Evolutionary conservation across 2,329 filamentous ascomycete genomes (phyloP).

Genomic region (Fusarium torreyae): DNA sequence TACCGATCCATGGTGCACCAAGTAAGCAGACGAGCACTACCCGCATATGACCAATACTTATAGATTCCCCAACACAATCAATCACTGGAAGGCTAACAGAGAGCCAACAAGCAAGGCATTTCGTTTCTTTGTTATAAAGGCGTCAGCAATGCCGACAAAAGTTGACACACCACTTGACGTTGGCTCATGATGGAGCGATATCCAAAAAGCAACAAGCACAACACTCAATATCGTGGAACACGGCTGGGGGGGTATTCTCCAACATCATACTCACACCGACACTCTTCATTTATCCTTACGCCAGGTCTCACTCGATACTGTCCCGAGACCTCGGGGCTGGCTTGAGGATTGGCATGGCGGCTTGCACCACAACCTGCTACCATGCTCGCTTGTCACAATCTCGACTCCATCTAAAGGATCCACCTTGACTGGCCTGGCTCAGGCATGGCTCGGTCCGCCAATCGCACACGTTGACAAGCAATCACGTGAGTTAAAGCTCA

Average conservation of each 20-base stretch:
- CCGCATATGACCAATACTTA: slow-evolving; percentile 8
- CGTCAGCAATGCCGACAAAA: slow-evolving; percentile 11
- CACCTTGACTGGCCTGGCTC: slow-evolving; percentile 47
- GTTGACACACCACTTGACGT: background rate
- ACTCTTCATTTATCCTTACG: slow-evolving; percentile 17
- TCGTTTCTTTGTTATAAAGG: background rate
- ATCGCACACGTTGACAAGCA: slow-evolving; percentile 54
- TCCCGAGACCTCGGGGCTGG: slow-evolving; percentile 44
- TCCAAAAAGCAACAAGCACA: slow-evolving; percentile 26
- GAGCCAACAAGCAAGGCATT: slow-evolving; percentile 17
- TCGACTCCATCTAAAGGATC: slow-evolving; percentile 24
- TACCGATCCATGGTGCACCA: slow-evolving; percentile 10
- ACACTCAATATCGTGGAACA: slow-evolving; percentile 15
- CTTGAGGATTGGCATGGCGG: slow-evolving; percentile 37
- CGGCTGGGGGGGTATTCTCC: slow-evolving; percentile 6
- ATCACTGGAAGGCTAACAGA: background rate
- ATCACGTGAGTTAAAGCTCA: slow-evolving; percentile 56
- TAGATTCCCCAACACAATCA: background rate
- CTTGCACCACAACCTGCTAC: slow-evolving; percentile 35
- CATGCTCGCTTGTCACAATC: slow-evolving; percentile 41
- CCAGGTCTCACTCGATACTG: slow-evolving; percentile 21
- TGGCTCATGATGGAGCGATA: slow-evolving; percentile 10
- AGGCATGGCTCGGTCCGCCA: slow-evolving; percentile 57
- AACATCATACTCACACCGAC: slow-evolving; percentile 41
- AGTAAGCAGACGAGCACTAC: background rate